A percentile compares a stretch with the other conserved stretches of the same genome.
Conservation (phyloP, 73 alveolate species). For the Paramecium tetraurelia region DNA sequence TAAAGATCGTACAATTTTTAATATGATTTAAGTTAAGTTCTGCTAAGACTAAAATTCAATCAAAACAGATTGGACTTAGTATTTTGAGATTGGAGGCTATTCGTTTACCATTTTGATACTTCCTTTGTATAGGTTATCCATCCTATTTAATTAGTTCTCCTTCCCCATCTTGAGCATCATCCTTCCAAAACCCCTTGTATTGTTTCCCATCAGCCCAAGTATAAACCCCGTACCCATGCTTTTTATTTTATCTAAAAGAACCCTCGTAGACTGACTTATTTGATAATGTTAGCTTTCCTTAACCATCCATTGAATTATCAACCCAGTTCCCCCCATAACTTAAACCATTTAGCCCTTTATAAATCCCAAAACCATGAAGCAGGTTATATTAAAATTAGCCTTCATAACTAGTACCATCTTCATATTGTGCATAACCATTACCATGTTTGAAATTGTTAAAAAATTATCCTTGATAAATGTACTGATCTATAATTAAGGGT, state of each 20-base stretch:
- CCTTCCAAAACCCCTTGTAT: slow-evolving; percentile 55
- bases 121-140: not conserved
- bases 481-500: not conserved
- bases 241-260: slow-evolving; percentile 50
- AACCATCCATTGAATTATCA: slow-evolving; percentile 58
- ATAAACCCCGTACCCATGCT: slow-evolving; percentile 63
- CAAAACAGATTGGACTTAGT: not conserved
- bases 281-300: slow-evolving; percentile 62
- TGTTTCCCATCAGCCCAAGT: slow-evolving; percentile 63
- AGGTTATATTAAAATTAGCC: not conserved
- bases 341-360: slow-evolving; percentile 53
- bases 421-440: not conserved
- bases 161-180: not conserved
- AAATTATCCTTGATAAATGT: not conserved
- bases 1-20: not conserved
- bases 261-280: slow-evolving; percentile 61
- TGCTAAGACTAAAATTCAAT: not conserved
- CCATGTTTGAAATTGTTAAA: not conserved
- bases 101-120: not conserved
- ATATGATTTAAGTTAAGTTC: not conserved
- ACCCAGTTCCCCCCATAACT: slow-evolving; percentile 63
- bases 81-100: not conserved
- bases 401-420: not conserved
- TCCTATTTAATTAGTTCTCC: not conserved
- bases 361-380: not conserved